These are phyloP conservation scores for Alternaria alternata DNA, from an alignment of 2,329 filamentous ascomycete genomes.

Conservation along the genomic window DNA sequence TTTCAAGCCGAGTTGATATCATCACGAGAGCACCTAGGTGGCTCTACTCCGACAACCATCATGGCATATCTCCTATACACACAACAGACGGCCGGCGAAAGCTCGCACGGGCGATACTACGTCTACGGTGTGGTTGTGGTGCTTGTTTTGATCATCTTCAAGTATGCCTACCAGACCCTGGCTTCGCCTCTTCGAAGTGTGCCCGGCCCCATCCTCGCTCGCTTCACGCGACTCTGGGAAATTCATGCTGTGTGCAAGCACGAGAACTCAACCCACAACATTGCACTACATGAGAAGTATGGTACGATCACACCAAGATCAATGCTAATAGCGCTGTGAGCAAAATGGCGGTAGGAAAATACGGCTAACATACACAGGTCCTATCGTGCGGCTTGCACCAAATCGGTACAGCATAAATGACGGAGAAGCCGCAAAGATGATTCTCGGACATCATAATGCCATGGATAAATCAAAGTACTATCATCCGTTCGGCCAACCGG, in stretches of 20 bases:
- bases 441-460: neutral
- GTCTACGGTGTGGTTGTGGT: neutral
- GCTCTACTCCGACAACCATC: neutral
- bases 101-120: neutral
- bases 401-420: neutral
- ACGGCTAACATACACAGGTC: neutral
- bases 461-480: slow-evolving; percentile 6
- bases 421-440: neutral
- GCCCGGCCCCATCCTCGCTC: slow-evolving; percentile 57
- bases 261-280: neutral
- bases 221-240: slow-evolving; percentile 58
- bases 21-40: neutral
- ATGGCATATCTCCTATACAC: neutral
- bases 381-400: neutral
- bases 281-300: neutral
- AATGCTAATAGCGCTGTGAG: neutral
- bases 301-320: neutral
- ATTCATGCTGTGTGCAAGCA: slow-evolving; percentile 42
- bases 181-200: slow-evolving; percentile 49
- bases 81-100: neutral
- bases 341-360: neutral
- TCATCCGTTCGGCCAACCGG: slow-evolving; percentile 33
- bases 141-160: neutral
- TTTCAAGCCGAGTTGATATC: neutral
- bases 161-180: neutral